phyloP scores from a whole-genome alignment of 305 asterid species.

The Solanum hybrid region DNA sequence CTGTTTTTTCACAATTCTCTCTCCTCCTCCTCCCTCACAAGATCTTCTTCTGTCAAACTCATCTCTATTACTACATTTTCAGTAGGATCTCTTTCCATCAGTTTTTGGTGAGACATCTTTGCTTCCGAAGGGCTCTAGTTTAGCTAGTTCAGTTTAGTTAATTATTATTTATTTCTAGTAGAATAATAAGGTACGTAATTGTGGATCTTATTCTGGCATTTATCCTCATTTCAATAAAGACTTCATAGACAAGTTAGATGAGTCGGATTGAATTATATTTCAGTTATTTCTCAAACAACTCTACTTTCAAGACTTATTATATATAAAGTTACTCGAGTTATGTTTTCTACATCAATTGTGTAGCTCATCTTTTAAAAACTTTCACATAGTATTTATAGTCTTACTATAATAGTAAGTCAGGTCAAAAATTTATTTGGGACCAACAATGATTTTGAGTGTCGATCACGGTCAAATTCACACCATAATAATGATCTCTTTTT shows the following conservation, averaged over 20 bases:
- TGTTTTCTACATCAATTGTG: not conserved
- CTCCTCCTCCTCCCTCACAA: too few relatives aligned
- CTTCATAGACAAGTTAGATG: not conserved
- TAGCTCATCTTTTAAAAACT: not conserved
- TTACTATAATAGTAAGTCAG: too few relatives aligned
- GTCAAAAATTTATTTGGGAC: not conserved
- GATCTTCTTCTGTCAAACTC: too few relatives aligned
- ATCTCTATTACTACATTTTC: too few relatives aligned
- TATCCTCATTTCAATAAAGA: too few relatives aligned
- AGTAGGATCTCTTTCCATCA: not conserved
- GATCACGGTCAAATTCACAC: not conserved
- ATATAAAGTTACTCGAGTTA: not conserved
- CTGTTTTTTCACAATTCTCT: too few relatives aligned
- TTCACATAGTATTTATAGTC: not conserved
- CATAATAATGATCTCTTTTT: not conserved
- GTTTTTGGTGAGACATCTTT: not conserved
- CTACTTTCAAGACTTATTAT: not conserved
- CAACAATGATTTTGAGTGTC: not conserved
- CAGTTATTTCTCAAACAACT: not conserved
- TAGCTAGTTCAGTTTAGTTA: too few relatives aligned
- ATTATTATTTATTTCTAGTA: too few relatives aligned
- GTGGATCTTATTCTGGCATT: not conserved
- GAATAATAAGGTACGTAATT: not conserved
- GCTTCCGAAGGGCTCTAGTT: accelerated
- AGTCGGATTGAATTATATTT: not conserved